Evolutionary conservation across 805 yeast genomes (phyloP), one percentile per base, ranked within the genome.

Genomic region (Wickerhamiella qilinensis): DNA sequence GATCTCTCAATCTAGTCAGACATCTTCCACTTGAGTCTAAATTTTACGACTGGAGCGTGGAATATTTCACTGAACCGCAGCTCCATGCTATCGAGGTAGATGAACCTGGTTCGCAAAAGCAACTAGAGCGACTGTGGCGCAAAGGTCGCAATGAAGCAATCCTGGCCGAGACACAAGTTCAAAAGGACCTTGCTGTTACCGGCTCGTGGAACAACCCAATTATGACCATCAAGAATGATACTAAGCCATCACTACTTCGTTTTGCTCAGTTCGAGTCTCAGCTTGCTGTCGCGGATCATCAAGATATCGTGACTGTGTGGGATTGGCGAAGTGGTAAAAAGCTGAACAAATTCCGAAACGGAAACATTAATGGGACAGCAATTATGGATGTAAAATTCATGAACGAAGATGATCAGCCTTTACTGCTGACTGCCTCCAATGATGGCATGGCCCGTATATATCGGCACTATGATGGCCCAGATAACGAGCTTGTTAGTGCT

Each of bases 41-140:
- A 9, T 60, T 64, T 48, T 53, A 60, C 39, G 63, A 63, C 31
- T 60, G 65, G 63, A 49, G 63, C 36, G 72, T 83, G 42, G 98
- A 91, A 55, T 86, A 85, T 52, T 91, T 88, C 62, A 94, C 86
- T 51, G 97, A 86, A 53, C 96, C 98, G 0, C 97, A 88, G 53
- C 77, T 86, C 77, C 75, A 82, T 9, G 76, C 73, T 41, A 69
- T 72, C 38, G 96, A 88, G 48, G 60, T 74, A 15, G 96, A 88
- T 49, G 94, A 85, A 55, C 91, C 93, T 0, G 97, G 97, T 0
- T 82, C 94, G 40, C 73, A 77, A 42, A 86, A 82, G 45, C 83
- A 82, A 49, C 74, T 81, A 27, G 76, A 73, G 46, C 65, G 93
- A 41, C 59, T 82, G 19, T 91, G 97, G 97, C 68, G 95, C 48